phyloP scores from a whole-genome alignment of 441 rosid genomes.

The Erodium texanum region DNA sequence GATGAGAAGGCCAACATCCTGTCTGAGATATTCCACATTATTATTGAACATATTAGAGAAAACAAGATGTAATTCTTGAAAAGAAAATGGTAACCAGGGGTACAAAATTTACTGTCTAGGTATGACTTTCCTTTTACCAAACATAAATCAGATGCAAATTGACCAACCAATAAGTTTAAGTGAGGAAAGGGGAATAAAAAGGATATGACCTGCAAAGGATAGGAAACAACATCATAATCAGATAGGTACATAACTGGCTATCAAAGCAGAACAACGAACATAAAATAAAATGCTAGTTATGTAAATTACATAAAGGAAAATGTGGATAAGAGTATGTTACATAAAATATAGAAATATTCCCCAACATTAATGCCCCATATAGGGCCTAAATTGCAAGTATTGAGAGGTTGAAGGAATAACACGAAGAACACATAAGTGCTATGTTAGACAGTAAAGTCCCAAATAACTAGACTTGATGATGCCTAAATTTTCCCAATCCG shows the following conservation, averaged over 20 bases:
- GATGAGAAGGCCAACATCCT: background rate
- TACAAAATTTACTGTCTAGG: background rate
- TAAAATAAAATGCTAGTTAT: background rate
- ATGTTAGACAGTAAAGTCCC: background rate
- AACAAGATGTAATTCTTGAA: background rate
- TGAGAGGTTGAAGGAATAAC: background rate
- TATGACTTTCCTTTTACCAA: background rate
- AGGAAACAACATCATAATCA: constrained; percentile 4
- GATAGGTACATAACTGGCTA: background rate
- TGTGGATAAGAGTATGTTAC: background rate
- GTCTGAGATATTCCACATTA: background rate
- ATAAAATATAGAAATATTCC: background rate
- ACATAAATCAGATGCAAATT: background rate
- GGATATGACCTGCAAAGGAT: constrained; percentile 42
- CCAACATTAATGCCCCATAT: background rate
- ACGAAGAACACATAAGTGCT: background rate
- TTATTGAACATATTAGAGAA: background rate
- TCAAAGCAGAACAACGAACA: background rate
- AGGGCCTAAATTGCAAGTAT: background rate
- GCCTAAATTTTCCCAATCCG: background rate
- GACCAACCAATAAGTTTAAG: background rate
- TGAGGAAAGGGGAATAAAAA: constrained; percentile 10
- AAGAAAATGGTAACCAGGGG: background rate
- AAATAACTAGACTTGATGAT: background rate
- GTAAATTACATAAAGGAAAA: background rate